Percentiles rank a stretch among this genome's conserved stretches.
phyloP scores from a whole-genome alignment of 352 stramenopile genomes.

The Lagenidium giganteum region DNA sequence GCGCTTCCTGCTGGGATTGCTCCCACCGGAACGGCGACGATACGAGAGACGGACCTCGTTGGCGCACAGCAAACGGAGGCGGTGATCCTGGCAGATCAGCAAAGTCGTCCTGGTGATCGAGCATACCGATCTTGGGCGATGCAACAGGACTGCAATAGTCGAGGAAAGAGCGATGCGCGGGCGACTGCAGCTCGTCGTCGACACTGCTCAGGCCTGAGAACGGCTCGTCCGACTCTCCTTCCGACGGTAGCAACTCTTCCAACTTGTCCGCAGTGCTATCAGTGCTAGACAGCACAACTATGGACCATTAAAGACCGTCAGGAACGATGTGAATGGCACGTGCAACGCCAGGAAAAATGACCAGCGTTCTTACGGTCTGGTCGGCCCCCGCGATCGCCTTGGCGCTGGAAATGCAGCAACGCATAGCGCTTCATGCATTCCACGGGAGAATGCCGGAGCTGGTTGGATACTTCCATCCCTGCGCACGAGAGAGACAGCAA shows the following conservation, averaged over 20 bases:
- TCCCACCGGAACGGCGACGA: slow-evolving; percentile 70
- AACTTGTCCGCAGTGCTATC: slow-evolving; percentile 14
- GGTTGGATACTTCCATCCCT: slow-evolving; percentile 69
- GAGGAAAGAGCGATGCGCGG: slow-evolving; percentile 24
- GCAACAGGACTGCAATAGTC: slow-evolving; percentile 55
- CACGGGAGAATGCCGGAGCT: slow-evolving; percentile 51
- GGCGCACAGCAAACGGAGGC: slow-evolving; percentile 59
- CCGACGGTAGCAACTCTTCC: slow-evolving; percentile 14
- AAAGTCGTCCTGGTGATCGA: slow-evolving; percentile 58
- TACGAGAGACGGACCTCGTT: neutral
- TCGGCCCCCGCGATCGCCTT: neutral
- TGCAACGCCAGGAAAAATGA: too few species aligned
- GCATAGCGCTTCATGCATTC: slow-evolving; percentile 83
- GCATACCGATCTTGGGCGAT: slow-evolving; percentile 48
- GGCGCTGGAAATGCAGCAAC: slow-evolving; percentile 43
- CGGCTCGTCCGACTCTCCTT: slow-evolving; percentile 15
- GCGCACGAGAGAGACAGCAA: slow-evolving; percentile 6
- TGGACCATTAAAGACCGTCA: too few species aligned
- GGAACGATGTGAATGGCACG: too few species aligned
- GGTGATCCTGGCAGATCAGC: slow-evolving; percentile 45
- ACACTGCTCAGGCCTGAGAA: slow-evolving; percentile 37
- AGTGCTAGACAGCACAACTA: too few species aligned
- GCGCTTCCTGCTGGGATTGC: slow-evolving; percentile 51
- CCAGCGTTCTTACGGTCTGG: neutral
- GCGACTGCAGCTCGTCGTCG: slow-evolving; percentile 34